phyloP scores from a whole-genome alignment of 495 filamentous ascomycete genomes.

The Aspergillus hancockii region DNA sequence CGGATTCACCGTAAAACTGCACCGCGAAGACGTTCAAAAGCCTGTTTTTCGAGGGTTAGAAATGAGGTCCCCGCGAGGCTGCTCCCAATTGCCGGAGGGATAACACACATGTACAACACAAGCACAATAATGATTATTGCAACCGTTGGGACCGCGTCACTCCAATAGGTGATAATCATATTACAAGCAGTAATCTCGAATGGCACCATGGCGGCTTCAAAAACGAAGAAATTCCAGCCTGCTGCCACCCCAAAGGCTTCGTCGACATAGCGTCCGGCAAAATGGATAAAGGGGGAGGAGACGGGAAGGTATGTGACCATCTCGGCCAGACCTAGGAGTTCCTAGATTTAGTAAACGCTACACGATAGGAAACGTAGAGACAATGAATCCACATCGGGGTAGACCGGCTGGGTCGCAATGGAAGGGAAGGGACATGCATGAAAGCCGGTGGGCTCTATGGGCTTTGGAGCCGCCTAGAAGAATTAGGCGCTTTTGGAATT shows the following conservation, averaged over 20 bases:
- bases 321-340: constrained; percentile 62
- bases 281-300: constrained; percentile 79
- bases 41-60: constrained; percentile 21
- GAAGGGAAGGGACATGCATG: neutral
- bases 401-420: constrained; percentile 10
- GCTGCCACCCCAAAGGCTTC: constrained; percentile 60
- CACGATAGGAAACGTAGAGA: constrained; percentile 8
- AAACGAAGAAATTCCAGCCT: constrained; percentile 74
- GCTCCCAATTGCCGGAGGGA: constrained; percentile 8
- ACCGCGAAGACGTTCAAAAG: constrained; percentile 62
- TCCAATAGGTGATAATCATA: constrained; percentile 50
- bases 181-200: constrained; percentile 49
- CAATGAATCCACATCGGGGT: neutral
- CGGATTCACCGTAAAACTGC: constrained; percentile 71
- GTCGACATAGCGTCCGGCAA: constrained; percentile 79
- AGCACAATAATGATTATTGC: constrained; percentile 47
- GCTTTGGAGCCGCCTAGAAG: neutral
- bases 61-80: neutral
- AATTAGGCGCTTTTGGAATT: constrained; percentile 7
- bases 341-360: constrained; percentile 19
- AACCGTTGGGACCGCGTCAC: constrained; percentile 42
- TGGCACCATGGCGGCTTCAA: constrained; percentile 47
- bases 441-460: neutral
- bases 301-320: constrained; percentile 84
- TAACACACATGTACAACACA: constrained; percentile 50